Evolutionary conservation across 2,329 filamentous ascomycete genomes (phyloP), one percentile per base, ranked within the genome.

Genomic region (Xylaria sp.): DNA sequence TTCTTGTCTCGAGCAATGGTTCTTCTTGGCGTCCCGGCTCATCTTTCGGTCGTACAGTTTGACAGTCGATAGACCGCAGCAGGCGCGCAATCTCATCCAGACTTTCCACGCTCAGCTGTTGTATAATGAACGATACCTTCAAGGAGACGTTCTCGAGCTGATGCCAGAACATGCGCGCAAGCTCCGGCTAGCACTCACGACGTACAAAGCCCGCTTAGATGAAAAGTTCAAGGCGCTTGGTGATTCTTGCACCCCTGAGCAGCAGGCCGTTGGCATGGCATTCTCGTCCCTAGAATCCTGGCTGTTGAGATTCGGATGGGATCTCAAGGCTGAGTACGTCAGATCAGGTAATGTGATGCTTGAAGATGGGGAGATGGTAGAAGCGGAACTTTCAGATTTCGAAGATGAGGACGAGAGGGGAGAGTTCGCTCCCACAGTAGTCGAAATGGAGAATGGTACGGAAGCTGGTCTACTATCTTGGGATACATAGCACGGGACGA

Each of bases 1-100:
- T 51, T 82, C 86, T 9, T 90, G 88, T 72, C 80, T 89, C 52
- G 87, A 89, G 70, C 88, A 91, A 70, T 91, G 88, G 89, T 87
- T 84, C 81, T 83, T 88, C 73, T 82, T 89, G 70, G 77, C 85
- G 3, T 81, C 86, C 48, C 83, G 81, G 57, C 75, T 89, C 41
- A 74, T 89, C 12, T 82, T 90, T 56, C 83, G 84, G 32, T 84
- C 87, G 1, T 84, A 85, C 74, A 71, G 74, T 10, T 83, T 90
- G 1, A 79, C 82, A 0, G 68, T 79, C 25, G 74, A 76, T 3
- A 79, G 80, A 1, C 87, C 88, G 0, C 63, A 70, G 0, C 82
- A 90, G 39, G 82, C 82, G 12, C 78, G 78, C 1, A 75, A 77
- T n/a, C 80, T 90, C 39, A 78, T 90, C 13, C 81, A 81, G 54